Base-by-base conservation (phyloP, 2,329 filamentous ascomycete species). In the Periconia sp. region DNA sequence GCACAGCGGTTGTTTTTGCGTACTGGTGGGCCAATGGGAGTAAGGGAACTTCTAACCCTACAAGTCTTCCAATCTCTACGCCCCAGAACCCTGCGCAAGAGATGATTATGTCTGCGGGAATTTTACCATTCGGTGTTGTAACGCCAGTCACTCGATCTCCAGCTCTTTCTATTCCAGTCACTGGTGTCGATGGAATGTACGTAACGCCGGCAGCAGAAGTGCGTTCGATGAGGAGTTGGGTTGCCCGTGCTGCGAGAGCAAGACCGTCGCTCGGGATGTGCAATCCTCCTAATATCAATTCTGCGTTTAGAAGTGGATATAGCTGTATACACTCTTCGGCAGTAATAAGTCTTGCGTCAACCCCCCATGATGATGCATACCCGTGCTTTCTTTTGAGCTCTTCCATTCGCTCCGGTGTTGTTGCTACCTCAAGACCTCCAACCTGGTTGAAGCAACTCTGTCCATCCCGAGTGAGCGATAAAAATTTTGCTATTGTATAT, bases 31-130 rank as follows among this genome's bases (percentile, higher is more conserved):
- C 85, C 53, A 87, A 77, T 2, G 85, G 85, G 0, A 85, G 76
- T 5, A 87, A 69, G 7, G 85, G 85, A 19, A 87, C 78, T 1
- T 79, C 72, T 13, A 86, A 61, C 5, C 79, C 84, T 41, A 82
- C 77, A 84, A 87, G 85, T 6, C 79, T 81, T 19, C 85, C 85
- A 7, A 87, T 74, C 63, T 87, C 84, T 8, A 86, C 85, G 11
- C 85, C 85, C 85, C 85, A 87, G 67, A 87, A 85, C 0, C 85
- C 85, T 7, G 83, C 85, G 56, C 85, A 87, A 1, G 83, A 86
- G 37, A 87, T 70, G 47, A 87, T 76, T 20, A 86, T 81, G 50
- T 87, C 85, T 0, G 84, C 84, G 0, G 80, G 73, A 18, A 86
- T 75, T 0, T 64, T 78, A 19, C 79, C 79, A 3, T 69, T 69